Conservation (phyloP, 768 basidiomycete species). For the Fomitopsis serialis region DNA sequence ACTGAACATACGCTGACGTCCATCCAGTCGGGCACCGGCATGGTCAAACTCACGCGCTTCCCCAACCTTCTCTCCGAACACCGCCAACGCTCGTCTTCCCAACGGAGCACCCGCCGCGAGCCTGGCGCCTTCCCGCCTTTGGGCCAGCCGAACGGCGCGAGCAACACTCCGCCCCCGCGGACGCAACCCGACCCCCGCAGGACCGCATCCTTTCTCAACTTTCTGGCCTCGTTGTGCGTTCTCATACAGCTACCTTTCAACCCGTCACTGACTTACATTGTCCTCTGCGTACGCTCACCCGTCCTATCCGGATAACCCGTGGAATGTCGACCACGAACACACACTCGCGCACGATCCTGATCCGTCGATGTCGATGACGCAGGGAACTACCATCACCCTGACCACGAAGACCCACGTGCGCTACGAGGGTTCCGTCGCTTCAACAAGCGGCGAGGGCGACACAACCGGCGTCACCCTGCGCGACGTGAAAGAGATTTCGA, state of each 20-base stretch:
- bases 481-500: conserved; percentile 70
- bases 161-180: conserved; percentile 11
- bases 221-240: conserved; percentile 65
- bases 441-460: conserved; percentile 60
- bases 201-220: conserved; percentile 62
- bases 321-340: too few species aligned
- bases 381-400: conserved; percentile 82
- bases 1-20: neutral
- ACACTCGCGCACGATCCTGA: too few species aligned
- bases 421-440: conserved; percentile 67
- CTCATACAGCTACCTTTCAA: conserved; percentile 9
- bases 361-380: too few species aligned
- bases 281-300: neutral
- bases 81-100: conserved; percentile 36
- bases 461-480: conserved; percentile 68
- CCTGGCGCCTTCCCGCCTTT: conserved; percentile 22
- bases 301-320: conserved; percentile 2
- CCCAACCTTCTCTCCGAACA: conserved; percentile 59
- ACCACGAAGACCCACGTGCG: conserved; percentile 64
- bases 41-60: conserved; percentile 69
- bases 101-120: conserved; percentile 30
- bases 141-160: conserved; percentile 50
- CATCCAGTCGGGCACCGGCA: conserved; percentile 39
- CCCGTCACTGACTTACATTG: neutral
- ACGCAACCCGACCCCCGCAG: conserved; percentile 40